phyloP scores from a whole-genome alignment of 768 basidiomycete genomes.

The Phylloporus scabripes region DNA sequence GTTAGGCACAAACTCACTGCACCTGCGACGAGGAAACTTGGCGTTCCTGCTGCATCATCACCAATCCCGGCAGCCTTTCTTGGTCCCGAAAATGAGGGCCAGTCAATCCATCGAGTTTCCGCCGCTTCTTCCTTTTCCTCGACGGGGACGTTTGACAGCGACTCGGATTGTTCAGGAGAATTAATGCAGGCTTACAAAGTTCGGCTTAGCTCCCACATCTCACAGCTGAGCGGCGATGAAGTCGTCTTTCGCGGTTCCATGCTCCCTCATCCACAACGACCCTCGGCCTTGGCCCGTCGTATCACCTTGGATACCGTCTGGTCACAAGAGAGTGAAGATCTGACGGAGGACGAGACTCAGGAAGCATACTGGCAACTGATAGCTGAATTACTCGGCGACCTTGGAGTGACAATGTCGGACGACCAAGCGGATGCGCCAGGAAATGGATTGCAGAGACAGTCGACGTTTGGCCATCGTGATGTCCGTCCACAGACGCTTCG shows the following conservation, averaged over 20 bases:
- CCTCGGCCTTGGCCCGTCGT: constrained; percentile 6
- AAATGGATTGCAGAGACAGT: background rate
- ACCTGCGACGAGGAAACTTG: background rate
- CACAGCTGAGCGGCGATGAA: background rate
- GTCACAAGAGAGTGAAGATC: constrained; percentile 39
- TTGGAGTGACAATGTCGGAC: background rate
- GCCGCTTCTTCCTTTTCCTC: background rate
- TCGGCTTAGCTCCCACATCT: constrained; percentile 9
- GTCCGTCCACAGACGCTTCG: background rate
- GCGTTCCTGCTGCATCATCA: background rate
- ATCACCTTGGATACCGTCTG: constrained; percentile 18
- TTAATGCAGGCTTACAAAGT: background rate
- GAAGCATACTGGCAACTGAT: background rate
- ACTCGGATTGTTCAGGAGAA: constrained; percentile 5
- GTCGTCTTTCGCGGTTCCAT: background rate
- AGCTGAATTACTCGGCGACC: background rate
- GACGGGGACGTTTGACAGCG: background rate
- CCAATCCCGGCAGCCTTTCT: background rate
- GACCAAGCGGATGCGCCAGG: background rate
- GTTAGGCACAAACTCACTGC: constrained; percentile 8
- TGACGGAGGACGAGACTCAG: constrained; percentile 18
- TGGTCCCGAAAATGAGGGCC: background rate
- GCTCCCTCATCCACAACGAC: background rate
- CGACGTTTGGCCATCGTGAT: background rate
- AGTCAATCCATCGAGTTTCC: background rate